Base-by-base conservation (phyloP, 257 asterid species). In the Lantana camara region DNA sequence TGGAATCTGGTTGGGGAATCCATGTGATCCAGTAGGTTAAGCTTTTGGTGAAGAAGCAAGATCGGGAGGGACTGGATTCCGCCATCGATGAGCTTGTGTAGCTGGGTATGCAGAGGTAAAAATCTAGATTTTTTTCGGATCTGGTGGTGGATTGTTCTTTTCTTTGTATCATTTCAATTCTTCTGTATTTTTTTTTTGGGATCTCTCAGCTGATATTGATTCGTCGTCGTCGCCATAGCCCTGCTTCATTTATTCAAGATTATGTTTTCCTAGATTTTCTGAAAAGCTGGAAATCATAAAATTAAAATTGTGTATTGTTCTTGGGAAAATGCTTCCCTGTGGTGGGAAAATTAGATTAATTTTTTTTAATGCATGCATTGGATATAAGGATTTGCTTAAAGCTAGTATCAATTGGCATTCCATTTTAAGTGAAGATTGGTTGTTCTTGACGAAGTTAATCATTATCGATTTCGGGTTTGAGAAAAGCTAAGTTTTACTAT, bases 21-120 rank as follows among this genome's bases (percentile, higher is more conserved):
- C 96, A 93, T 62, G 94, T 90, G 20, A 90, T 90, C n/a, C 99
- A 93, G 85, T 96, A 90, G 82, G 75, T 87, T 17, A 93, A 93
- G 70, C 48, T 93, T 45, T 68, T 93, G 77, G 96, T 87, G 0
- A 84, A 69, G 76, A 93, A 90, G 57, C 75, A 60, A 57, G 95
- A 90, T n/a, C n/a, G n/a, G n/a, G n/a, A n/a, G n/a, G n/a, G n/a
- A n/a, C n/a, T n/a, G n/a, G n/a, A n/a, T n/a, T n/a, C n/a, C n/a
- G n/a, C n/a, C n/a, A n/a, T n/a, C n/a, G n/a, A n/a, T n/a, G n/a
- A n/a, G n/a, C n/a, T n/a, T n/a, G n/a, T n/a, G n/a, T n/a, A n/a
- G n/a, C n/a, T n/a, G n/a, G n/a, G n/a, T n/a, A n/a, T n/a, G n/a
- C n/a, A n/a, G n/a, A n/a, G n/a, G n/a, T n/a, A n/a, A n/a, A n/a